These are phyloP conservation scores for Teratosphaeriaceae sp. DNA, from an alignment of 2,329 filamentous ascomycete species.

Conservation along the genomic window DNA sequence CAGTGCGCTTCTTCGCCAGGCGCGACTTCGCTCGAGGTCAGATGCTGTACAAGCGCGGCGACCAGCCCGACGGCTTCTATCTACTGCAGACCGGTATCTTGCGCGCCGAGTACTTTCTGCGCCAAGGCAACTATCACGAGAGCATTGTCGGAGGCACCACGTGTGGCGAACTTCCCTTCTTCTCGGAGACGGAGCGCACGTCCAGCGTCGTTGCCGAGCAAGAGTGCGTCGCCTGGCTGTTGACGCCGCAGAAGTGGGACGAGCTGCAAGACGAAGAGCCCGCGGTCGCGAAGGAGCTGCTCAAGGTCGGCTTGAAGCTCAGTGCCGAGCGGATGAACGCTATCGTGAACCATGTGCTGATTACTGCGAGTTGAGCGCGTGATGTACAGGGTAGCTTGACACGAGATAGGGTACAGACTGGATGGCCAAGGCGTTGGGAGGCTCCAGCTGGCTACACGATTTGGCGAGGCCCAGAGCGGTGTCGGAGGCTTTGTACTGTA, in stretches of 20 bases:
- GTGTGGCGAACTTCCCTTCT: slow-evolving; percentile 93
- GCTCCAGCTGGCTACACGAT: no score
- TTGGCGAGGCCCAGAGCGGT: no score
- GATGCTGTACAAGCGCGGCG: slow-evolving; percentile 68
- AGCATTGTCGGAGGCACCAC: slow-evolving; percentile 91
- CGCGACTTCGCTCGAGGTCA: slow-evolving; percentile 54
- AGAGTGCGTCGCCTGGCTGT: slow-evolving; percentile 67
- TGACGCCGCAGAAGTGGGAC: slow-evolving; percentile 66
- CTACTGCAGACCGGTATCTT: slow-evolving; percentile 84
- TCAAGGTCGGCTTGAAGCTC: slow-evolving; percentile 84
- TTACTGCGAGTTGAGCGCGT: slow-evolving; percentile 31
- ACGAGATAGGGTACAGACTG: no score
- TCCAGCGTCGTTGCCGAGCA: slow-evolving; percentile 75
- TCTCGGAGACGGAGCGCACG: slow-evolving; percentile 80
- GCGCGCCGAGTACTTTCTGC: slow-evolving; percentile 81
- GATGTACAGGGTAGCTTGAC: no score
- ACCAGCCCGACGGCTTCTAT: slow-evolving; percentile 77
- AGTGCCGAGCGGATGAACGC: slow-evolving; percentile 87
- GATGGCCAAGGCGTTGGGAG: no score
- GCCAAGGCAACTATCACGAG: slow-evolving; percentile 83
- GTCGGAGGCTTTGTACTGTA: no score
- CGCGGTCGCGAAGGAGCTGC: slow-evolving; percentile 73
- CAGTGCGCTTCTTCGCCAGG: slow-evolving; percentile 66
- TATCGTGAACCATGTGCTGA: slow-evolving; percentile 47
- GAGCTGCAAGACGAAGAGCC: slow-evolving; percentile 64